phyloP scores from a whole-genome alignment of 2,329 filamentous ascomycete genomes.

The Penicillium hesseltinei region DNA sequence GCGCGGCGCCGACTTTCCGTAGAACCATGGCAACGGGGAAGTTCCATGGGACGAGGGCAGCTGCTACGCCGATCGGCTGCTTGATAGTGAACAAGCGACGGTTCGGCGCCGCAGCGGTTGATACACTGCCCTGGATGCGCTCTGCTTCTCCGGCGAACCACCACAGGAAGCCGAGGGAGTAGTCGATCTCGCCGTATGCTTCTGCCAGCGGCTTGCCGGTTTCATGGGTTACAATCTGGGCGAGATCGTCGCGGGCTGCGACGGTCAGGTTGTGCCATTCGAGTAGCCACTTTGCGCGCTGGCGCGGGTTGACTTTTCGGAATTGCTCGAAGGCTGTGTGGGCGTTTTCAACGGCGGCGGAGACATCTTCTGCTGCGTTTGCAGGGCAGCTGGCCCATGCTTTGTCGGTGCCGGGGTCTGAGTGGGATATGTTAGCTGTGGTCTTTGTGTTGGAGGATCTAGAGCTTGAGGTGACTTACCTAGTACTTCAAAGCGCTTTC shows the following conservation, averaged over 20 bases:
- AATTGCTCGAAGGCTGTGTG: slow-evolving; percentile 61
- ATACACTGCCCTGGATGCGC: slow-evolving; percentile 61
- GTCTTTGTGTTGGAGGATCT: background rate
- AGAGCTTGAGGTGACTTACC: slow-evolving; percentile 25
- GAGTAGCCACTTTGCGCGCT: slow-evolving; percentile 60
- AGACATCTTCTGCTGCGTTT: slow-evolving; percentile 58
- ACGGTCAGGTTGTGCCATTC: slow-evolving; percentile 66
- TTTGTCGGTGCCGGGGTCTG: slow-evolving; percentile 53
- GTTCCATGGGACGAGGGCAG: slow-evolving; percentile 71
- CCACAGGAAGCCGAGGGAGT: slow-evolving; percentile 53
- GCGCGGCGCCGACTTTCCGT: slow-evolving; percentile 64
- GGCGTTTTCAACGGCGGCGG: slow-evolving; percentile 58
- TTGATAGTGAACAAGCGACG: slow-evolving; percentile 70
- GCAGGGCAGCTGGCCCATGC: slow-evolving; percentile 54
- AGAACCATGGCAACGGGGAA: slow-evolving; percentile 68
- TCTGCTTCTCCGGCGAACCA: slow-evolving; percentile 63
- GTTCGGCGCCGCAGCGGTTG: slow-evolving; percentile 59
- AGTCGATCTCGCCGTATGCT: slow-evolving; percentile 56
- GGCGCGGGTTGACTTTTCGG: slow-evolving; percentile 59
- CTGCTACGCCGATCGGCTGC: slow-evolving; percentile 68
- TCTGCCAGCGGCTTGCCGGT: slow-evolving; percentile 59
- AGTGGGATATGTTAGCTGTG: background rate
- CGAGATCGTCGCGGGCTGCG: slow-evolving; percentile 61
- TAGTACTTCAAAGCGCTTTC: slow-evolving; percentile 52
- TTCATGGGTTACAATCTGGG: slow-evolving; percentile 61